Conservation (phyloP, 2,329 filamentous ascomycete species). For the Hypoxylon sp. region DNA sequence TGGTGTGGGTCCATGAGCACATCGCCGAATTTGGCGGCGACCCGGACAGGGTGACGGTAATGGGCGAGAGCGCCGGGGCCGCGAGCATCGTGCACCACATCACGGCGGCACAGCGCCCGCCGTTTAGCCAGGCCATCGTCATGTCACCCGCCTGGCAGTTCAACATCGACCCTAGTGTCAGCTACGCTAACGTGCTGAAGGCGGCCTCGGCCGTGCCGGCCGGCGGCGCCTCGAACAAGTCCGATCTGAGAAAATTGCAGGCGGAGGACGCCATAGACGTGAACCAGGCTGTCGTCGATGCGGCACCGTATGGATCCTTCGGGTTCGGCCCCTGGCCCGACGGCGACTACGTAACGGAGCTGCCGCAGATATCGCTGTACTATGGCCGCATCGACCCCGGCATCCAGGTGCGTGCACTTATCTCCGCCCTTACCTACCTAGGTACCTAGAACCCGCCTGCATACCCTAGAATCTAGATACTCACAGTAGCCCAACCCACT, state of each 20-base stretch:
- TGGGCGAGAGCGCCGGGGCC: conserved; percentile 60
- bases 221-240: conserved; percentile 8
- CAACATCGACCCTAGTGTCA: conserved; percentile 29
- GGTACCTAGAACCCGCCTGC: no score
- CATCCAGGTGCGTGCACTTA: conserved; percentile 23
- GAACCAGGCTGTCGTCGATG: conserved; percentile 38
- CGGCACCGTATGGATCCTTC: conserved; percentile 40
- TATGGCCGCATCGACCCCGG: conserved; percentile 32
- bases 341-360: conserved; percentile 36
- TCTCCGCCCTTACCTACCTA: background rate
- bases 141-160: conserved; percentile 40
- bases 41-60: conserved; percentile 46
- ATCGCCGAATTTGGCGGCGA: conserved; percentile 57
- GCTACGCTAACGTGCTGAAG: conserved; percentile 29
- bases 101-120: conserved; percentile 50
- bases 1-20: conserved; percentile 58
- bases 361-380: conserved; percentile 38
- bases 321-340: conserved; percentile 41
- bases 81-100: conserved; percentile 58
- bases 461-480: no score
- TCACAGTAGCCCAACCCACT: background rate
- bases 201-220: conserved; percentile 22
- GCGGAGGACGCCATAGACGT: conserved; percentile 14
- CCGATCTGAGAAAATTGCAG: conserved; percentile 12
- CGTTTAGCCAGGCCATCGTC: conserved; percentile 35